A percentile compares a stretch with the other conserved stretches of the same genome.
Conservation (phyloP, 441 rosid species). For the Croton setiger region DNA sequence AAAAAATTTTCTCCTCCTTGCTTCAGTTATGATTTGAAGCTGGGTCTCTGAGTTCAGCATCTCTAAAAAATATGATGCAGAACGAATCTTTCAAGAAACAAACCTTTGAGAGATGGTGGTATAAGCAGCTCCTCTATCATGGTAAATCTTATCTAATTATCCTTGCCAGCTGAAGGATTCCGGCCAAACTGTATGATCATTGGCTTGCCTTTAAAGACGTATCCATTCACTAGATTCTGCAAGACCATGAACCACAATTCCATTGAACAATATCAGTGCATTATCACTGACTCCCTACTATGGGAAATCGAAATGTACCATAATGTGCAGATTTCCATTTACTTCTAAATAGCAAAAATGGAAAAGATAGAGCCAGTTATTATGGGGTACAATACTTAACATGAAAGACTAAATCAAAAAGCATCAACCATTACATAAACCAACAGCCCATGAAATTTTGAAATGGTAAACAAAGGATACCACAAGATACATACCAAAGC, state of each 20-base stretch:
- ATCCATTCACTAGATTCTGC: conserved; percentile 90
- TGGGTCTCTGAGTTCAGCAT: neutral
- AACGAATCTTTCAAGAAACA: neutral
- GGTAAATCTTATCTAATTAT: conserved; percentile 27
- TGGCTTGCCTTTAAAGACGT: conserved; percentile 81
- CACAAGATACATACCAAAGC: conserved; percentile 60
- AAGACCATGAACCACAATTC: conserved; percentile 18
- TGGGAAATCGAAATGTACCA: neutral
- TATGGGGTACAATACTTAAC: neutral
- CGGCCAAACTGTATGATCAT: conserved; percentile 93
- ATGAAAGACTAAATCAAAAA: neutral
- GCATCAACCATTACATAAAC: neutral
- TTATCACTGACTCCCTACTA: neutral
- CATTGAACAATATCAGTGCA: neutral
- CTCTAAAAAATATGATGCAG: neutral
- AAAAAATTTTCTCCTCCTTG: neutral
- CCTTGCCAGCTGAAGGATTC: conserved; percentile 57
- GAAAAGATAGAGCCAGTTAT: neutral
- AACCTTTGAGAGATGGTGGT: conserved; percentile 10
- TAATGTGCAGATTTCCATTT: neutral
- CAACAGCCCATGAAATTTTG: neutral
- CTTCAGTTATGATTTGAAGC: neutral
- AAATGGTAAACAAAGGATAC: neutral
- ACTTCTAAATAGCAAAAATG: neutral
- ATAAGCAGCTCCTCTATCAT: conserved; percentile 6